Base-by-base conservation (phyloP, 768 basidiomycete genomes). In the Russula ochroleuca region DNA sequence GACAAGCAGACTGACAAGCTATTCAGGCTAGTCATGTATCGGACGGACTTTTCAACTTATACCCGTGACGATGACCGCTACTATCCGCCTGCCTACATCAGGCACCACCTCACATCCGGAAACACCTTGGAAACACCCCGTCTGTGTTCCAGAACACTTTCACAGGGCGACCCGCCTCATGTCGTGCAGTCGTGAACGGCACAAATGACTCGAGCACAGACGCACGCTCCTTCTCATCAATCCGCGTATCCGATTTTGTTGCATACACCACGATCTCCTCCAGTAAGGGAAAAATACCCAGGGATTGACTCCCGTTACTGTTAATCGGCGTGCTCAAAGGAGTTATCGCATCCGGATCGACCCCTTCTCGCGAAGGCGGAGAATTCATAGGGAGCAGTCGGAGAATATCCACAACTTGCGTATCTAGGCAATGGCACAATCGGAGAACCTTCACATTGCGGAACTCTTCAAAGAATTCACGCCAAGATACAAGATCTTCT, bases 231-330 rank as follows among this genome's bases (percentile, higher is more conserved):
- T 15, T 14, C 9, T 35, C 15, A 5, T 17, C 4, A 37, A 49
- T n/a, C 28, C 28, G 5, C 28, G 1, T 0, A 4, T 2, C n/a
- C 5, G 25, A 2, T 1, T 15, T n/a, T 15, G 1, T 28, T 11
- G 7, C 1, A 17, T 13, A 13, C 33, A 59, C 23, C 28, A 48
- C 37, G 6, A 64, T 50, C 17, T 38, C 2, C 43, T 59, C 35
- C 5, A 59, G 45, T 10, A 33, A 25, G 13, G 57, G 57, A 1
- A 63, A 19, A 19, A 54, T 28, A 5, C 28, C 28, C 2, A 28
- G 5, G 28, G 28, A 11, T 19, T 7, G 6, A 6, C 17, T 41
- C 35, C 35, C 10, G 6, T 11, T 33, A 19, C 6, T 17, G 31
- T 13, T 17, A 2, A 35, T 23, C 6, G n/a, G 11, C 11, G 21